Conservation (phyloP, 2,329 filamentous ascomycete genomes). For the Aphanocladium album region DNA sequence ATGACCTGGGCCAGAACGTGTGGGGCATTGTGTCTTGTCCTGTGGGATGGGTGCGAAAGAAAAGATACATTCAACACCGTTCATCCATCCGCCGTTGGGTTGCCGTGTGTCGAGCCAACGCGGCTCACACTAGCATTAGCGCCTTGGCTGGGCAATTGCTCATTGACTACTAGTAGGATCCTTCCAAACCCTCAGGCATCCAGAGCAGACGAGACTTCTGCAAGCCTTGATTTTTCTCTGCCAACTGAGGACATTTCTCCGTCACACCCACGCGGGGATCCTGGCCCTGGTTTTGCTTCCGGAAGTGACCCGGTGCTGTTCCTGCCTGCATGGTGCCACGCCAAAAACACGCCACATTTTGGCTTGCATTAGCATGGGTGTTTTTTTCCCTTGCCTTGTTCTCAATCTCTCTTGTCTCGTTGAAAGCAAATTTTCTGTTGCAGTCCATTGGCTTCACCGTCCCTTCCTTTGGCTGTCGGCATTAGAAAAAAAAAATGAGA, state of each 20-base stretch:
- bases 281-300: not conserved
- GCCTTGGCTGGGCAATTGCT: not conserved
- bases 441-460: not conserved
- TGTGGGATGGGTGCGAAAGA: not conserved
- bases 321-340: not conserved
- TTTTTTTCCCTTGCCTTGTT: not conserved
- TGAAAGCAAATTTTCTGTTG: not conserved
- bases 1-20: not conserved
- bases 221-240: not conserved
- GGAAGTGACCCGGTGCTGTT: constrained; percentile 4
- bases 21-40: not conserved
- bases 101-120: no score
- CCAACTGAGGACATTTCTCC: not conserved
- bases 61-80: no score
- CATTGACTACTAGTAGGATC: not conserved
- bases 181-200: not conserved
- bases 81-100: not conserved
- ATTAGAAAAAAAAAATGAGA: not conserved
- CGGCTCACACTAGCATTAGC: no score
- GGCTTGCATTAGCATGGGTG: not conserved
- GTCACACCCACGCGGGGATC: not conserved
- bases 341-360: not conserved
- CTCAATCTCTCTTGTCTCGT: not conserved
- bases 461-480: no score
- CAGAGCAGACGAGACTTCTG: not conserved